Evolutionary conservation across 306 rosid genomes (phyloP).

Genomic region (Trifolium fragiferum): DNA sequence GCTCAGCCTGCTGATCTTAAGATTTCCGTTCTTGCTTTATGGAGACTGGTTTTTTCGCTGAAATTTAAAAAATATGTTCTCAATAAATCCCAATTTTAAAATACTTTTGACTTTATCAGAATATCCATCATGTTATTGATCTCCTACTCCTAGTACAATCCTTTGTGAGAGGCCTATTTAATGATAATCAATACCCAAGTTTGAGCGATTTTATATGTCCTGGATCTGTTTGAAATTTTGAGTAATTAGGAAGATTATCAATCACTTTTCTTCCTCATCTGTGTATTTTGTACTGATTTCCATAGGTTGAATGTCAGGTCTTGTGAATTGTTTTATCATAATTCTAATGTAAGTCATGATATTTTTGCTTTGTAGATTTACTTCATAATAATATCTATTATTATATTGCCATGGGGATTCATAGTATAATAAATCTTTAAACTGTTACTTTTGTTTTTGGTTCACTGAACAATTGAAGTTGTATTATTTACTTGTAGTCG

Average conservation of each 20-base stretch:
- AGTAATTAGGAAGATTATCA: slow-evolving; percentile 18
- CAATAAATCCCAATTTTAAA: slow-evolving; percentile 8
- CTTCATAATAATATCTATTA: too few species aligned
- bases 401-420: too few species aligned
- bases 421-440: too few species aligned
- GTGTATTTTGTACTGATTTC: too few species aligned
- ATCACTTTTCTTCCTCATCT: too few species aligned
- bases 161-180: not conserved
- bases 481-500: too few species aligned
- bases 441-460: too few species aligned
- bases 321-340: too few species aligned
- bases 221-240: slow-evolving; percentile 10
- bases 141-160: slow-evolving; percentile 11
- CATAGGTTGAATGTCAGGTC: too few species aligned
- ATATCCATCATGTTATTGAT: slow-evolving; percentile 13
- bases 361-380: too few species aligned
- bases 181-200: not conserved
- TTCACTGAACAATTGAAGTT: too few species aligned
- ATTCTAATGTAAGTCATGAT: too few species aligned
- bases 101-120: not conserved
- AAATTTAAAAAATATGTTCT: slow-evolving; percentile 18
- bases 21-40: slow-evolving; percentile 7
- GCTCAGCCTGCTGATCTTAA: slow-evolving; percentile 1
- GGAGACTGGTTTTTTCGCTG: not conserved
- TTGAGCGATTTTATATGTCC: not conserved